Percentiles rank a stretch among this genome's conserved stretches.
Evolutionary conservation across 345 rosid genomes (phyloP).

Genomic region (Mallotus nudiflorus): DNA sequence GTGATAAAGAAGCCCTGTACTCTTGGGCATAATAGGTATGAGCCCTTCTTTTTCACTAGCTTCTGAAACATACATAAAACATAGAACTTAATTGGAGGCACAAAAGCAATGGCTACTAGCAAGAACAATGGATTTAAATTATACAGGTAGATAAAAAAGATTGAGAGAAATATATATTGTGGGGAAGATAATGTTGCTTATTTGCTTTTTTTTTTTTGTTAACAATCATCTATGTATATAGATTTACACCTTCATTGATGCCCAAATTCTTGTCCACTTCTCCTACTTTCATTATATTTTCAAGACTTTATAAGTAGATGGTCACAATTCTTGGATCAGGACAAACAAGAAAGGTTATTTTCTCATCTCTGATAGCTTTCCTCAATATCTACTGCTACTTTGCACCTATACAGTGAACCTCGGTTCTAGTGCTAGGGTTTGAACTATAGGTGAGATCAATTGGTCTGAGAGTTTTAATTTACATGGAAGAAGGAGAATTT

Average conservation of each 20-base stretch:
- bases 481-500: too few relatives aligned
- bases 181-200: slow-evolving; percentile 73
- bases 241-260: slow-evolving; percentile 50
- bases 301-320: slow-evolving; percentile 76
- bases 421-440: too few relatives aligned
- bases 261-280: slow-evolving; percentile 71
- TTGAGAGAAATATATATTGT: slow-evolving; percentile 48
- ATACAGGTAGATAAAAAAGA: neutral
- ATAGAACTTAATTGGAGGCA: neutral
- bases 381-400: too few relatives aligned
- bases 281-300: slow-evolving; percentile 76
- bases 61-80: slow-evolving; percentile 38
- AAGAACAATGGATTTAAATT: too few relatives aligned
- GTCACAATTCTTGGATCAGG: slow-evolving; percentile 83
- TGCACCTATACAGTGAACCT: too few relatives aligned
- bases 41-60: slow-evolving; percentile 79
- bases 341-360: slow-evolving; percentile 72
- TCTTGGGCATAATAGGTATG: slow-evolving; percentile 81
- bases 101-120: neutral
- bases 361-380: too few relatives aligned
- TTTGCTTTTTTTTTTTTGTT: too few relatives aligned
- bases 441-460: too few relatives aligned
- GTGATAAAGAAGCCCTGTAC: slow-evolving; percentile 88
- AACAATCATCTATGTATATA: slow-evolving; percentile 67
- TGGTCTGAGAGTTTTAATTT: too few relatives aligned